Evolutionary conservation across 129 eudicot species (phyloP).

Genomic region (Flaveria ramosissima): DNA sequence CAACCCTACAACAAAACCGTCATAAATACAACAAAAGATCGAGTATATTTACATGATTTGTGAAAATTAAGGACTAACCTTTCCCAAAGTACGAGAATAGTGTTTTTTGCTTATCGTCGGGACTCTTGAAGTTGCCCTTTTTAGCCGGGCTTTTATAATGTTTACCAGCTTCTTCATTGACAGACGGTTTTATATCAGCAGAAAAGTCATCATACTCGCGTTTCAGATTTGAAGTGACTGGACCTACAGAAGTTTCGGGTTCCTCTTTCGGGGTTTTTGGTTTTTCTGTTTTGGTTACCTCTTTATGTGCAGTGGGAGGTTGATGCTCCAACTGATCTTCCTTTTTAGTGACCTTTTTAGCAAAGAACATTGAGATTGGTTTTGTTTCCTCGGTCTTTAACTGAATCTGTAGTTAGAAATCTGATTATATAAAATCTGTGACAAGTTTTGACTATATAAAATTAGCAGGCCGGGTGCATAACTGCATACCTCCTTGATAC

Average conservation of each 20-base stretch:
- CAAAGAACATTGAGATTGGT: constrained; percentile 73
- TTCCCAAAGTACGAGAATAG: constrained; percentile 70
- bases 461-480: constrained; percentile 29
- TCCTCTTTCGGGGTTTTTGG: constrained; percentile 49
- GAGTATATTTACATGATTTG: constrained; percentile 20
- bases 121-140: constrained; percentile 48
- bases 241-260: constrained; percentile 35
- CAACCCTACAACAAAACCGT: constrained; percentile 17
- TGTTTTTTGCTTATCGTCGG: constrained; percentile 60
- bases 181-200: constrained; percentile 36
- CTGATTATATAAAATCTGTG: not conserved
- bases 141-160: constrained; percentile 34
- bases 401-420: constrained; percentile 48
- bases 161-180: constrained; percentile 28
- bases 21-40: constrained; percentile 5
- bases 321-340: constrained; percentile 38
- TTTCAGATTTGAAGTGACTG: constrained; percentile 31
- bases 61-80: constrained; percentile 33
- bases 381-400: constrained; percentile 67
- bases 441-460: not conserved
- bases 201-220: constrained; percentile 49
- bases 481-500: constrained; percentile 93
- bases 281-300: constrained; percentile 31
- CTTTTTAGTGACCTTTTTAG: constrained; percentile 44
- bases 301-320: constrained; percentile 9